A percentile compares a stretch with the other conserved stretches of the same genome.
Evolutionary conservation across 108 stramenopile species (phyloP).

Genomic region (Fragilaria crotonensis): DNA sequence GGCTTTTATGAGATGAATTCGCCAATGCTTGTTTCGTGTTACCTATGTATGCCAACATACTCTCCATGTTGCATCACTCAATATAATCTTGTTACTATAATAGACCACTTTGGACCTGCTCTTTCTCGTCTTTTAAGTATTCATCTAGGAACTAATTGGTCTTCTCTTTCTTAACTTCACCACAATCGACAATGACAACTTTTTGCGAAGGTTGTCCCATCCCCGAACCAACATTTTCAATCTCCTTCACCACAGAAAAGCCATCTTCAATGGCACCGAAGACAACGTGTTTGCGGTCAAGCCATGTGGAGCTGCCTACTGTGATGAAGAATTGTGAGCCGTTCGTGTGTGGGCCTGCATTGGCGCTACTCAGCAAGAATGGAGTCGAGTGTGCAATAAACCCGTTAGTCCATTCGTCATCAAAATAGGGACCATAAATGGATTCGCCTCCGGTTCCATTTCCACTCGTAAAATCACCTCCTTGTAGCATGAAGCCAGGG

Average conservation of each 20-base stretch:
- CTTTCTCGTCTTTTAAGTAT: too few species aligned
- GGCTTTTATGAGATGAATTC: too few species aligned
- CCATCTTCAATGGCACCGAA: constrained; percentile 71
- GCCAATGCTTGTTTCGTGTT: too few species aligned
- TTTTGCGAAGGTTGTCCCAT: constrained; percentile 45
- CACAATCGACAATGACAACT: constrained; percentile 68
- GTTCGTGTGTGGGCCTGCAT: constrained; percentile 70
- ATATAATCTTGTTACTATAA: too few species aligned
- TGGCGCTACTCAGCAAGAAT: constrained; percentile 90
- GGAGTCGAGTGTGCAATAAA: too few species aligned
- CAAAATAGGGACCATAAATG: constrained; percentile 53
- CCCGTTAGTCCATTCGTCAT: constrained; percentile 89
- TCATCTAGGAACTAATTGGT: too few species aligned
- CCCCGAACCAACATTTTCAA: too few species aligned
- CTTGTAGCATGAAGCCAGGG: constrained; percentile 86
- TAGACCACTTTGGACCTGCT: too few species aligned
- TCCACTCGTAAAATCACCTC: constrained; percentile 14
- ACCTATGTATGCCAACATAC: too few species aligned
- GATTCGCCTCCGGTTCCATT: constrained; percentile 41
- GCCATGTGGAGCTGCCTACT: constrained; percentile 43
- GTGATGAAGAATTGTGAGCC: constrained; percentile 84
- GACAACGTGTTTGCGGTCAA: constrained; percentile 79
- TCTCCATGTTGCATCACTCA: too few species aligned
- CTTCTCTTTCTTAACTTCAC: constrained; percentile 35
- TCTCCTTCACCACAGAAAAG: constrained; percentile 63